phyloP scores from a whole-genome alignment of 208 protist genomes.

The Trichomonas vaginalis region DNA sequence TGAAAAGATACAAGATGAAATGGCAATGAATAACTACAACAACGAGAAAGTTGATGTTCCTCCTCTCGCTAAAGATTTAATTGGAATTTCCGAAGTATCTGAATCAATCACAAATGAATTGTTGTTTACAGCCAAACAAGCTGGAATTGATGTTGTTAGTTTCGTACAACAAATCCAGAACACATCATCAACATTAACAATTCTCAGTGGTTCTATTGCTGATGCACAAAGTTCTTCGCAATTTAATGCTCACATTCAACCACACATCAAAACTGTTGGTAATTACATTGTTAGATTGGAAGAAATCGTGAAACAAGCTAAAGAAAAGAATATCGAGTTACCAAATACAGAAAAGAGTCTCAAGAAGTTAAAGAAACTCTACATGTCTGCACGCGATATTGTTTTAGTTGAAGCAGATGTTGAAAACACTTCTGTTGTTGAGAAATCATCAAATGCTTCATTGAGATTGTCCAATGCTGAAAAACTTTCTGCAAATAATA shows the following conservation, averaged over 20 bases:
- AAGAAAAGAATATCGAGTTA: not conserved
- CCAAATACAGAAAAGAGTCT: not conserved
- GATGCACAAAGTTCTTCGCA: not conserved
- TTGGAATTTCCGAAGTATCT: not conserved
- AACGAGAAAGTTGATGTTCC: not conserved
- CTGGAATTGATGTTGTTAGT: not conserved
- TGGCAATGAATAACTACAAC: not conserved
- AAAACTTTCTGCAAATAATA: no score
- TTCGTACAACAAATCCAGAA: not conserved
- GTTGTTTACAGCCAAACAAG: not conserved
- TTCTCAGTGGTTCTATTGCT: not conserved
- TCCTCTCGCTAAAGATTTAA: not conserved
- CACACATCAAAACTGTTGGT: not conserved
- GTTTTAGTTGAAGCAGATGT: not conserved
- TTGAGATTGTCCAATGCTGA: no score
- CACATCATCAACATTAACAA: not conserved
- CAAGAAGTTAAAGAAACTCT: not conserved
- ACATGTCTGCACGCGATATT: not conserved
- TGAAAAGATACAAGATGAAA: not conserved
- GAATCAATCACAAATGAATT: not conserved
- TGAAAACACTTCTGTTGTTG: not conserved
- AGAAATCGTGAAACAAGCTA: not conserved
- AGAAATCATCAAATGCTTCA: not conserved
- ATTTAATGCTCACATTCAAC: not conserved
- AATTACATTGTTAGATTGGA: not conserved